A percentile compares a stretch with the other conserved stretches of the same genome.
These are phyloP conservation scores for Jaltomata sinuosa DNA, from an alignment of 257 asterid species.

Conservation along the genomic window DNA sequence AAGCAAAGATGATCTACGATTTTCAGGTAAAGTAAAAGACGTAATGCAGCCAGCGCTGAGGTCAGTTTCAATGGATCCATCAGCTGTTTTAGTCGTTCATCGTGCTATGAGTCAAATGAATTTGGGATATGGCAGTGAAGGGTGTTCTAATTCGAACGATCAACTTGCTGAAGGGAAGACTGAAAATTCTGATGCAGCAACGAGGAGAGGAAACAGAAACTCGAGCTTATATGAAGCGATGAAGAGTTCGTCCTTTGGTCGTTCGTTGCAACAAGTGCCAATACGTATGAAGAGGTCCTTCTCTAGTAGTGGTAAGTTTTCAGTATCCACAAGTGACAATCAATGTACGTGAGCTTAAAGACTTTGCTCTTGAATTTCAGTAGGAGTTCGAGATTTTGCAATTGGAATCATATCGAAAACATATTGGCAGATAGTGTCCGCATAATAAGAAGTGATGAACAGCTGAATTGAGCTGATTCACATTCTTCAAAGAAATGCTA, in stretches of 20 bases:
- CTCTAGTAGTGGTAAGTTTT: slow-evolving; percentile 33
- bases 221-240: slow-evolving; percentile 26
- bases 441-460: neutral
- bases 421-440: neutral
- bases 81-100: slow-evolving; percentile 15
- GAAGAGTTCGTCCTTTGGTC: slow-evolving; percentile 38
- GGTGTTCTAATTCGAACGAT: slow-evolving; percentile 14
- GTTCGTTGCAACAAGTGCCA: slow-evolving; percentile 31
- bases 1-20: neutral
- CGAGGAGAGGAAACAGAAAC: slow-evolving; percentile 9
- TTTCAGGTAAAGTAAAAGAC: slow-evolving; percentile 9
- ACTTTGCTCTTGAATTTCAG: neutral
- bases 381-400: neutral
- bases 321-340: slow-evolving; percentile 5
- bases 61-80: slow-evolving; percentile 48
- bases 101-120: neutral
- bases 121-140: slow-evolving; percentile 19
- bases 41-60: slow-evolving; percentile 35
- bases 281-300: slow-evolving; percentile 50
- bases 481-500: neutral
- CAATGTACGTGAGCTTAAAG: neutral
- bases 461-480: neutral
- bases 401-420: neutral
- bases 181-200: neutral
- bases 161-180: slow-evolving; percentile 4